Base-by-base conservation (phyloP, 768 basidiomycete species). In the Russula brevipes region DNA sequence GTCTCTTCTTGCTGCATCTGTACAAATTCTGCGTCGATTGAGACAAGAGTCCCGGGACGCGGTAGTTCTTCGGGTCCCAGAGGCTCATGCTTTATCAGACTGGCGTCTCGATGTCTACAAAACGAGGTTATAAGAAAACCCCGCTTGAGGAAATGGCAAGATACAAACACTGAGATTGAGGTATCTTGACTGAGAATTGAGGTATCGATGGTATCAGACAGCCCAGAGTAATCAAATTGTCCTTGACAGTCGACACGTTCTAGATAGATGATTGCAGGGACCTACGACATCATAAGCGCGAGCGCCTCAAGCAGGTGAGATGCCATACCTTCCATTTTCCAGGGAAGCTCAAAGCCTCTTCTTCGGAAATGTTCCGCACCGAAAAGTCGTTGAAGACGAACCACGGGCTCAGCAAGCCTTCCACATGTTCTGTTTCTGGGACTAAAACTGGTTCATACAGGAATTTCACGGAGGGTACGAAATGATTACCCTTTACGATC, bases 11-110 rank as follows among this genome's bases (percentile, higher is more conserved):
- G 91, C 73, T 98, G 94, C 84, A 99, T 90, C 5, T 87, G 89
- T 30, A 99, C 96, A 71, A 99, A 99, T 71, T 99, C 96, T 1
- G 96, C 95, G 70, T 99, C 97, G 65, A 99, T 98, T 3, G 96
- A 87, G 42, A 99, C 87, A 46, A 96, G 76, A 5, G 89, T 95
- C 12, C 94, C 97, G 5, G 88, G 86, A 60, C 76, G 82, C 0
- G 96, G 95, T 8, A 97, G 74, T 73, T 99, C 97, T 16, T 86
- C 83, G 19, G 77, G 76, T 14, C 77, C 75, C 35, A 98, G 76
- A 36, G 82, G 80, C 67, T 90, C 84, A 67, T 98, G 97, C 71
- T 88, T 91, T 70, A 95, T 85, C 64, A 83, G 73, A 46, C 69
- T 79, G 14, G 77, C 78, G 69, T 95, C 88, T 7, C 94, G 88